Conservation (phyloP, 106 monocot genomes). For the Cymbidium sinense region DNA sequence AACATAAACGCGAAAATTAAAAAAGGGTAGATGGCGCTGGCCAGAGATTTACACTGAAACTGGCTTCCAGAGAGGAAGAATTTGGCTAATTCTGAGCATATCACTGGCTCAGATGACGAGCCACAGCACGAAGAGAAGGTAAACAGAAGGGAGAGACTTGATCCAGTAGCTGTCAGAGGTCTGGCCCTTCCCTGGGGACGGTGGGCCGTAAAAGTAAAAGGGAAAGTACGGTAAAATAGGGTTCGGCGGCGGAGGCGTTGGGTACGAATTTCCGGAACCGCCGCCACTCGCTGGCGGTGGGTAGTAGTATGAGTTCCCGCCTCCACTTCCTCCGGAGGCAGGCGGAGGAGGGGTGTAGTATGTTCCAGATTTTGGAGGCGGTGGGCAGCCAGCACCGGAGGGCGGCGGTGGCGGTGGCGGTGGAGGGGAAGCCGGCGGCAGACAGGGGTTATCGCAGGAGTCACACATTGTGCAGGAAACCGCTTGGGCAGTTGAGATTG, state of each 20-base stretch:
- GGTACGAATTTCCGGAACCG: background rate
- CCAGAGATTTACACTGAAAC: background rate
- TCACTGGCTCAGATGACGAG: background rate
- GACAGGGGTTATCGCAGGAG: slow-evolving; percentile 26
- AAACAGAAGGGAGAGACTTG: background rate
- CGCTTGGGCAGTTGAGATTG: background rate
- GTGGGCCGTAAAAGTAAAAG: background rate
- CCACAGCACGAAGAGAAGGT: background rate
- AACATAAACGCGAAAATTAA: background rate
- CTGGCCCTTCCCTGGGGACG: background rate
- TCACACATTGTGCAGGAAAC: slow-evolving; percentile 22
- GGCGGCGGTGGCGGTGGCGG: slow-evolving; percentile 7
- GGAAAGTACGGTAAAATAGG: background rate
- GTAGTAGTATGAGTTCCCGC: slow-evolving; percentile 2
- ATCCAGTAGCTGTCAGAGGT: background rate
- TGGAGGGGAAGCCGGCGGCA: slow-evolving; percentile 11
- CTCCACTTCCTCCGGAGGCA: background rate
- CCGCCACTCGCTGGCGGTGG: slow-evolving; percentile 1
- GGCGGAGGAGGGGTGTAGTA: slow-evolving; percentile 10
- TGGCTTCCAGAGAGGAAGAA: background rate
- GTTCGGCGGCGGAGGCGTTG: background rate
- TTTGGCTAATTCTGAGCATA: background rate
- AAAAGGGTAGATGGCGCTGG: background rate
- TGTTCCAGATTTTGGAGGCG: slow-evolving; percentile 8
- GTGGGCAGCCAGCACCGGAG: background rate